Conservation (phyloP, 23 red algal genomes). For the Gracilaria caudata region DNA sequence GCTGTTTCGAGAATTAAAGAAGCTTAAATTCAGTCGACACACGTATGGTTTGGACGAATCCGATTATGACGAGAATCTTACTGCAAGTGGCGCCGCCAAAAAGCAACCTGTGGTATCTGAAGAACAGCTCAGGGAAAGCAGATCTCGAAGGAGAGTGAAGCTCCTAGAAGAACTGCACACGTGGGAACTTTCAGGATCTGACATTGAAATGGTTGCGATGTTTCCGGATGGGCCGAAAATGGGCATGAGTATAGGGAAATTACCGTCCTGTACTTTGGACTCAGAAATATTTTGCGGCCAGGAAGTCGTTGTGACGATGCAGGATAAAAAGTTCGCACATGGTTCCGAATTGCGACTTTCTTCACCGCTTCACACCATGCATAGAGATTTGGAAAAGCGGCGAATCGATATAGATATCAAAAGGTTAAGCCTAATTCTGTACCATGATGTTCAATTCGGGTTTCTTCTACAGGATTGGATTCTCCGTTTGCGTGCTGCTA, state of each 20-base stretch:
- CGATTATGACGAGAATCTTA: not conserved
- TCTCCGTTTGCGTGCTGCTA: constrained; percentile 68
- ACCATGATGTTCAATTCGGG: constrained; percentile 69
- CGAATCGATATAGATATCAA: constrained; percentile 54
- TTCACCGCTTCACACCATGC: constrained; percentile 61
- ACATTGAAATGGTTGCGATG: constrained; percentile 37
- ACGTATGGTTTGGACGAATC: not conserved
- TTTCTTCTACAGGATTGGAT: constrained; percentile 76
- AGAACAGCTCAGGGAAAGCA: constrained; percentile 9
- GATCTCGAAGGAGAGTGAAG: constrained; percentile 17
- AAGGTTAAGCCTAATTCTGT: constrained; percentile 36
- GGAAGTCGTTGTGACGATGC: constrained; percentile 50
- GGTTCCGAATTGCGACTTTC: constrained; percentile 44
- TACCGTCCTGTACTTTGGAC: constrained; percentile 45
- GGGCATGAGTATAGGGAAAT: constrained; percentile 43
- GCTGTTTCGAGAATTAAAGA: constrained; percentile 32
- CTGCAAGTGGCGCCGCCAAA: not conserved
- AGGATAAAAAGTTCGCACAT: constrained; percentile 42
- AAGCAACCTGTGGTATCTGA: not conserved
- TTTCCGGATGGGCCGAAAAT: constrained; percentile 77
- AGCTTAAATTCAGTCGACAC: not conserved
- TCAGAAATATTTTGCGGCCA: constrained; percentile 47
- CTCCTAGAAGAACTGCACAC: constrained; percentile 31
- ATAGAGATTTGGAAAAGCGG: constrained; percentile 43
- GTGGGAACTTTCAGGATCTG: constrained; percentile 49